These are phyloP conservation scores for Pezicula rhizophila DNA, from an alignment of 2,329 filamentous ascomycete species.

Conservation along the genomic window DNA sequence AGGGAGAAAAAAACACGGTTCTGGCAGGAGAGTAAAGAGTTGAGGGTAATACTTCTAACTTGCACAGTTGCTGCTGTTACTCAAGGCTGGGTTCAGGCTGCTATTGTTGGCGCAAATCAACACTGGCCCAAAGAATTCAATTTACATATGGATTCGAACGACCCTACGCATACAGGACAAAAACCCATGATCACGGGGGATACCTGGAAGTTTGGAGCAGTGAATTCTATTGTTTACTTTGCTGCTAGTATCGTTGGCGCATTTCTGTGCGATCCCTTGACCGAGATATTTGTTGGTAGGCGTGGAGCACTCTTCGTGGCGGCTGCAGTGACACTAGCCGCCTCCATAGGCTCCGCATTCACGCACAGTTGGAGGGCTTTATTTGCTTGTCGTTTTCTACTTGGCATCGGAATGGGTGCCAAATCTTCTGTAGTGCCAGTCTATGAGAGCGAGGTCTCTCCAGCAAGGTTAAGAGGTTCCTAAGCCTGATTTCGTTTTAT, in stretches of 20 bases:
- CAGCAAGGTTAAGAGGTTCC: conserved; percentile 48
- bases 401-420: conserved; percentile 72
- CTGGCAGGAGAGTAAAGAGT: background rate
- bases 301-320: conserved; percentile 66
- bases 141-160: background rate
- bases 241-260: conserved; percentile 37
- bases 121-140: background rate
- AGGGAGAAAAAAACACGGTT: background rate
- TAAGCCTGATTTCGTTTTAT: conserved; percentile 40
- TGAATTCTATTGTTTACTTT: conserved; percentile 1
- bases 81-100: background rate
- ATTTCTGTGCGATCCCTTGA: conserved; percentile 61
- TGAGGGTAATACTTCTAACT: background rate
- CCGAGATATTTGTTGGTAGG: conserved; percentile 64
- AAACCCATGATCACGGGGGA: background rate
- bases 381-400: conserved; percentile 60
- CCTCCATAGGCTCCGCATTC: conserved; percentile 66
- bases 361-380: conserved; percentile 67
- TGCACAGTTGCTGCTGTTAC: background rate
- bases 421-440: conserved; percentile 67
- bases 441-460: conserved; percentile 53
- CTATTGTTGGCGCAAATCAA: background rate
- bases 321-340: conserved; percentile 55
- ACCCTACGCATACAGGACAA: background rate
- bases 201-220: background rate